A percentile compares a stretch with the other conserved stretches of the same genome.
phyloP scores from a whole-genome alignment of 129 eudicot species.

The Sambucus nigra region DNA sequence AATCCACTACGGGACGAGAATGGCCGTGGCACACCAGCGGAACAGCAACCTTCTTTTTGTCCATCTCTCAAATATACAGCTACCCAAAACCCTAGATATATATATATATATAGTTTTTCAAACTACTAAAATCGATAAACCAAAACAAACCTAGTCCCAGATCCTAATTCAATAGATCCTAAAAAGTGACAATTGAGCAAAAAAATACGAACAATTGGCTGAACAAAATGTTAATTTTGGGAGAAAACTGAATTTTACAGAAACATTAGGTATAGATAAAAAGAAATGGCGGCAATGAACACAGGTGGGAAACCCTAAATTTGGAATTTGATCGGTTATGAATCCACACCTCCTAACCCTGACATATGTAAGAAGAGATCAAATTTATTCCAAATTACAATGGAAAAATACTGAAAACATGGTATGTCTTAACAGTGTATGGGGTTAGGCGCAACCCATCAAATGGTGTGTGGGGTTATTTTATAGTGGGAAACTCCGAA shows the following conservation, averaged over 20 bases:
- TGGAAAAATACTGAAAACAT: not conserved
- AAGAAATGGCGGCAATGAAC: constrained; percentile 33
- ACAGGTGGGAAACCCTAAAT: constrained; percentile 35
- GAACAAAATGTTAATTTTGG: not conserved
- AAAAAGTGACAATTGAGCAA: constrained; percentile 13
- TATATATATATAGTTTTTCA: not conserved
- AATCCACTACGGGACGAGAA: constrained; percentile 57
- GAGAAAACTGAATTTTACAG: too few relatives aligned
- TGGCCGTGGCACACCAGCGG: constrained; percentile 63
- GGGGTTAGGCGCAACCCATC: constrained; percentile 20
- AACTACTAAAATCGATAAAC: not conserved
- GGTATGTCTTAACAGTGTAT: not conserved
- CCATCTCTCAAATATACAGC: constrained; percentile 18
- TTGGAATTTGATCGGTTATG: constrained; percentile 10
- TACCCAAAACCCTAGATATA: constrained; percentile 4
- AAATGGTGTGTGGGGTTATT: not conserved
- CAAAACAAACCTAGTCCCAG: constrained; percentile 6
- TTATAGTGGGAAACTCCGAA: too few relatives aligned
- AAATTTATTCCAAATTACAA: constrained; percentile 4
- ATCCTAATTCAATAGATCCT: constrained; percentile 11
- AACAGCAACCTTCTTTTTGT: constrained; percentile 44
- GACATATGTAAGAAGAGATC: constrained; percentile 17
- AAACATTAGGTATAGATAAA: not conserved
- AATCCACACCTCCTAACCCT: constrained; percentile 46
- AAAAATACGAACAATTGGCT: constrained; percentile 6